phyloP scores from a whole-genome alignment of 768 basidiomycete species.

The Pleurotus sapidus region DNA sequence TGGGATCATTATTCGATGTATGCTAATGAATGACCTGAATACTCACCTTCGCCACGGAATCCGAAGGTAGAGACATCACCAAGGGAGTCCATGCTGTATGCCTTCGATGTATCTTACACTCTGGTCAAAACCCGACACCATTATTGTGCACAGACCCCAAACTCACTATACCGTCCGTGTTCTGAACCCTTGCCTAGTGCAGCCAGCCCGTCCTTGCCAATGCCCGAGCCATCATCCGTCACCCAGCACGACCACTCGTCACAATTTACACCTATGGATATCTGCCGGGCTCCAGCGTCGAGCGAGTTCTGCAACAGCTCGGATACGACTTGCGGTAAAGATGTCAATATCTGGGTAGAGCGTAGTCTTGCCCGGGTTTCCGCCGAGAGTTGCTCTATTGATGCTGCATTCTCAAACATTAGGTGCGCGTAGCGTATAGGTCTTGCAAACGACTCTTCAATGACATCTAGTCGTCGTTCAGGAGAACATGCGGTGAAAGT shows the following conservation, averaged over 20 bases:
- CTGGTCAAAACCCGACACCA: no score
- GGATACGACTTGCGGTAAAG: conserved; percentile 72
- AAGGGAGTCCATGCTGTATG: conserved; percentile 48
- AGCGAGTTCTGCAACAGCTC: conserved; percentile 91
- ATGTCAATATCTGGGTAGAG: conserved; percentile 82
- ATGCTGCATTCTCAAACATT: background rate
- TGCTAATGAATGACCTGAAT: background rate
- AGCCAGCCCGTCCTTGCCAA: conserved; percentile 57
- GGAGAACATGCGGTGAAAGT: no score
- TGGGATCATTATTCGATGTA: background rate
- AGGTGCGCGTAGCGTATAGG: no score
- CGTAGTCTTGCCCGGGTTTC: conserved; percentile 72
- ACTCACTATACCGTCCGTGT: conserved; percentile 67
- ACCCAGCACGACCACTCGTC: conserved; percentile 84
- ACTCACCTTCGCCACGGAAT: conserved; percentile 88
- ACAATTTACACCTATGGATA: conserved; percentile 74
- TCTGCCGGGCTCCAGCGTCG: conserved; percentile 68
- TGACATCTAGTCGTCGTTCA: no score
- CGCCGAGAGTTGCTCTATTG: conserved; percentile 48
- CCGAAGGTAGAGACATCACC: conserved; percentile 70
- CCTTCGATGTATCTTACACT: conserved; percentile 71
- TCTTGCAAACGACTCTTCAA: no score
- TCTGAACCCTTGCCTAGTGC: conserved; percentile 49
- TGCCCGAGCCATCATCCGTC: conserved; percentile 81
- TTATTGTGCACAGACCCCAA: background rate